A percentile compares a stretch with the other conserved stretches of the same genome.
Evolutionary conservation across 2,329 filamentous ascomycete genomes (phyloP).

Genomic region (Nigrospora sphaerica): DNA sequence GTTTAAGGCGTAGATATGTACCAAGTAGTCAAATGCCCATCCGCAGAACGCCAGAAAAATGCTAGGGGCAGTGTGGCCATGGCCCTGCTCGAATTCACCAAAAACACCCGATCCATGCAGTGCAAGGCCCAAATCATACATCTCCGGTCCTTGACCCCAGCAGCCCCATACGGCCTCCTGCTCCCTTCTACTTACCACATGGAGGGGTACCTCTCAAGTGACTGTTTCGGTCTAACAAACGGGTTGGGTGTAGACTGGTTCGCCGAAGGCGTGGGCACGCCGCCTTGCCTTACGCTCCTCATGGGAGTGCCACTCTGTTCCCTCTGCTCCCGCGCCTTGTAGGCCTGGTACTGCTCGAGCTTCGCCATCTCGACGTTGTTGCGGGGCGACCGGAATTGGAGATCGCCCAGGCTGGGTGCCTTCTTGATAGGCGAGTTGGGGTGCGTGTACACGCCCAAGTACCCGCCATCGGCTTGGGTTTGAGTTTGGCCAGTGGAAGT

Average conservation of each 20-base stretch:
- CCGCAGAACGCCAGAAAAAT: no score
- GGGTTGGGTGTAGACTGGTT: constrained; percentile 7
- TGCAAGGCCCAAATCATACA: no score
- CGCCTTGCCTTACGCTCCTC: constrained; percentile 20
- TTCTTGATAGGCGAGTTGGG: constrained; percentile 80
- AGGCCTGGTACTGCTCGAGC: constrained; percentile 38
- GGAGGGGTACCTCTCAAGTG: constrained; percentile 23
- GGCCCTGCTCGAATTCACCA: no score
- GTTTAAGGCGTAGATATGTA: no score
- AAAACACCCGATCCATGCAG: no score
- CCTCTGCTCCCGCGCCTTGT: constrained; percentile 12
- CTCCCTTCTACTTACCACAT: constrained; percentile 15
- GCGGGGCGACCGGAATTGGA: constrained; percentile 40
- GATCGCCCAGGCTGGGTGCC: constrained; percentile 55
- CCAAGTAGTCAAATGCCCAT: no score
- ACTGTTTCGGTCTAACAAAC: constrained; percentile 14
- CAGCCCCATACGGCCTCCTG: no score
- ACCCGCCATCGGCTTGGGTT: constrained; percentile 52
- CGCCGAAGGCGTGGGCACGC: constrained; percentile 11
- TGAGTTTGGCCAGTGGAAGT: constrained; percentile 9
- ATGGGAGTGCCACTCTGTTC: constrained; percentile 19
- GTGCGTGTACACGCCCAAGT: constrained; percentile 72
- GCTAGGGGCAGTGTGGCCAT: no score
- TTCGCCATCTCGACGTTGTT: constrained; percentile 58
- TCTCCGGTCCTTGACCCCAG: no score